Percentiles rank a stretch among this genome's conserved stretches.
phyloP scores from a whole-genome alignment of 75 land plant genomes.

The Cryptomeria japonica region DNA sequence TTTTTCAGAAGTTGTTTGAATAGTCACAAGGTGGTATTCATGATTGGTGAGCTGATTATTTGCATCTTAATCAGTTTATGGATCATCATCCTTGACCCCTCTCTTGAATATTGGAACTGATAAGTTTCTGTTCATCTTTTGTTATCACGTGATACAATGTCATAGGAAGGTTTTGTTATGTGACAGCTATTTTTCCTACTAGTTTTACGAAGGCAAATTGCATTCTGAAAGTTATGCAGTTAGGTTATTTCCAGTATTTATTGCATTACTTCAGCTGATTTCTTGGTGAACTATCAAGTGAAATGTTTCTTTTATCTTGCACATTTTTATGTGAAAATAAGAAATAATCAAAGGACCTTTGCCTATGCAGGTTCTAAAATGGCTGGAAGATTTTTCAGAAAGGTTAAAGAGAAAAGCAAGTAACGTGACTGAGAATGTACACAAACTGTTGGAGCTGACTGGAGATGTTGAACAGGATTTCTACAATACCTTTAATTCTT shows the following conservation, averaged over 20 bases:
- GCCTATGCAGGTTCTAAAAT: constrained; percentile 32
- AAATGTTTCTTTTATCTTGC: neutral
- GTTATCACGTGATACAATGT: neutral
- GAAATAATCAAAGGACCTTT: neutral
- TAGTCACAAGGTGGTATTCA: too few relatives aligned
- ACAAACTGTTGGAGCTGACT: constrained; percentile 33
- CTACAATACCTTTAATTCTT: constrained; percentile 39
- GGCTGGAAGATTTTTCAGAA: constrained; percentile 46
- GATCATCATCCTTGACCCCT: neutral
- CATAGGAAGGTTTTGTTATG: neutral
- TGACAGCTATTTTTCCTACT: neutral
- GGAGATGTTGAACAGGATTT: constrained; percentile 33
- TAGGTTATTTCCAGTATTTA: neutral
- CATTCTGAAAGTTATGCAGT: neutral
- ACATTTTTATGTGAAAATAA: neutral
- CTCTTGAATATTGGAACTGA: neutral
- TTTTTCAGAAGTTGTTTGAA: neutral
- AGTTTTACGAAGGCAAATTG: neutral
- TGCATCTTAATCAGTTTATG: too few relatives aligned
- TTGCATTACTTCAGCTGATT: neutral
- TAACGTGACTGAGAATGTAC: constrained; percentile 25
- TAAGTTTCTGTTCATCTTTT: neutral
- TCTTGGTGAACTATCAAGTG: neutral
- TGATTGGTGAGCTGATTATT: too few relatives aligned
- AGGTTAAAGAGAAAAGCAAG: constrained; percentile 30